These are phyloP conservation scores for Sphagnurus paluster DNA, from an alignment of 1,284 basidiomycete species.

Conservation along the genomic window DNA sequence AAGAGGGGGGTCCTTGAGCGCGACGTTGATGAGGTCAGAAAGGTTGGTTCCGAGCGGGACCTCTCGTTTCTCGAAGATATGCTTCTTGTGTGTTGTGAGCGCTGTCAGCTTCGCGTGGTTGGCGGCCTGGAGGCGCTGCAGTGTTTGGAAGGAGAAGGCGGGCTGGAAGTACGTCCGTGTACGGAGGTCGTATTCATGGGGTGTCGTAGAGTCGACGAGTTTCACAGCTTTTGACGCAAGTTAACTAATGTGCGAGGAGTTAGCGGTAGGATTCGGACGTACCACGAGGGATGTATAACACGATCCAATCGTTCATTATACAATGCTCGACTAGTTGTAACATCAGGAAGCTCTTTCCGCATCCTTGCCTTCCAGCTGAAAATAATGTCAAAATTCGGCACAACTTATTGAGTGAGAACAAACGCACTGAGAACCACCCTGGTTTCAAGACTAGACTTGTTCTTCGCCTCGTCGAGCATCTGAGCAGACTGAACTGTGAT, in stretches of 20 bases:
- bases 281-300: slow-evolving; percentile 89
- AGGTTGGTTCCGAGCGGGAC: slow-evolving; percentile 54
- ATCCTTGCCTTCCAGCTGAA: slow-evolving; percentile 74
- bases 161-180: slow-evolving; percentile 84
- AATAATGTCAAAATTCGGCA: slow-evolving; percentile 6
- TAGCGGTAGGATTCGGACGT: slow-evolving; percentile 19
- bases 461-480: slow-evolving; percentile 46
- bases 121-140: slow-evolving; percentile 58
- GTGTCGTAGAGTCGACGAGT: slow-evolving; percentile 78
- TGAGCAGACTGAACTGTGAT: slow-evolving; percentile 55
- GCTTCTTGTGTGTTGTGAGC: slow-evolving; percentile 40
- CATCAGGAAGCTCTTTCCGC: slow-evolving; percentile 83
- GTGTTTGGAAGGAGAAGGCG: slow-evolving; percentile 55
- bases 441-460: slow-evolving; percentile 43
- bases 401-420: not conserved
- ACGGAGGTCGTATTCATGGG: slow-evolving; percentile 74
- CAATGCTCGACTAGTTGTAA: slow-evolving; percentile 83
- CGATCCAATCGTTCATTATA: slow-evolving; percentile 74
- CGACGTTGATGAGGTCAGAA: slow-evolving; percentile 59
- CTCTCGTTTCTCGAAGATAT: slow-evolving; percentile 47
- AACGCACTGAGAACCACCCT: slow-evolving; percentile 64
- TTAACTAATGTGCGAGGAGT: not conserved
- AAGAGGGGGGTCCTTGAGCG: slow-evolving; percentile 52
- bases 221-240: slow-evolving; percentile 48
- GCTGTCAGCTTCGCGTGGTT: slow-evolving; percentile 46